Percentiles rank a stretch among this genome's conserved stretches.
Evolutionary conservation across 495 filamentous ascomycete species (phyloP).

Genomic region (Neurospora sp.): DNA sequence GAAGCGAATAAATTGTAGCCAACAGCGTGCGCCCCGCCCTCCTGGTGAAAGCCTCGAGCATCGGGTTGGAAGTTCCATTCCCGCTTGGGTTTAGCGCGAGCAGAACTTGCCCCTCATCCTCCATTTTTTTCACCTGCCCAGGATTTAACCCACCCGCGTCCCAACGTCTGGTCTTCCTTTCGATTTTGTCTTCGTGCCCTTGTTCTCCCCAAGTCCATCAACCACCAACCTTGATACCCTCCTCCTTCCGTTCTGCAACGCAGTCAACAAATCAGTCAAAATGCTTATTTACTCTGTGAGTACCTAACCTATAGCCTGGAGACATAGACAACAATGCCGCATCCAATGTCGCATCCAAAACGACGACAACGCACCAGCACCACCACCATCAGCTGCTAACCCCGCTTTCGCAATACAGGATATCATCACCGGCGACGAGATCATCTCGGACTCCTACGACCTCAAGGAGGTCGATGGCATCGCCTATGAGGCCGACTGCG

Average conservation of each 20-base stretch:
- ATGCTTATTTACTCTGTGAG: conserved; percentile 94
- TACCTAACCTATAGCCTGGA: too few species aligned
- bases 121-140: conserved; percentile 2
- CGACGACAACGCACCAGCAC: not conserved
- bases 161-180: not conserved
- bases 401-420: conserved; percentile 46
- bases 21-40: not conserved
- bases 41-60: not conserved
- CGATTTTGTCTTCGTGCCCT: conserved; percentile 9
- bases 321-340: not conserved
- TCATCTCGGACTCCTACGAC: conserved; percentile 88
- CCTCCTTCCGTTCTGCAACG: not conserved
- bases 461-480: conserved; percentile 63
- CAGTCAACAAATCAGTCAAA: conserved; percentile 31
- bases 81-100: conserved; percentile 11
- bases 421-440: conserved; percentile 80
- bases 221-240: conserved; percentile 5
- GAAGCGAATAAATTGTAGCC: not conserved
- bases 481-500: conserved; percentile 82
- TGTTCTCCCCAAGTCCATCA: not conserved
- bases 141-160: conserved; percentile 8
- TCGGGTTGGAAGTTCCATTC: not conserved
- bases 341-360: not conserved
- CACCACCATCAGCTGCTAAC: conserved; percentile 7
- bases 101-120: conserved; percentile 22